A percentile compares a stretch with the other conserved stretches of the same genome.
phyloP scores from a whole-genome alignment of 306 rosid species.

The Casuarina equisetifolia region DNA sequence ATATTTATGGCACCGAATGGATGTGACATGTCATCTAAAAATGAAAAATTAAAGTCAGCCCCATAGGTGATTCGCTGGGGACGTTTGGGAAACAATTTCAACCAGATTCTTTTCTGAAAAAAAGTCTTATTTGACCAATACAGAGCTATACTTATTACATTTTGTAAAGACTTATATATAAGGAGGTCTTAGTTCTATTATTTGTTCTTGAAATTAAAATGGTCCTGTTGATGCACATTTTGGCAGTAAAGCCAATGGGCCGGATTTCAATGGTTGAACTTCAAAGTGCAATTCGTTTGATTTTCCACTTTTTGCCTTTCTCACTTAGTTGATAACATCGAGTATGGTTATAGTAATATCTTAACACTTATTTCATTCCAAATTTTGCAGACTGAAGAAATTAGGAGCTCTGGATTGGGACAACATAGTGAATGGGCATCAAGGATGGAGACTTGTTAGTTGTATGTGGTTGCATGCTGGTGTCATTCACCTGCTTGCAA shows the following conservation, averaged over 20 bases:
- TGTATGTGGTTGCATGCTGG: conserved; percentile 97
- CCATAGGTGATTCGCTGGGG: neutral
- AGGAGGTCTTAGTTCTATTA: neutral
- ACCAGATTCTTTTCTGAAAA: neutral
- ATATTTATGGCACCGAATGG: neutral
- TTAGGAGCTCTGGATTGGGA: conserved; percentile 70
- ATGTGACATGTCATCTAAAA: neutral
- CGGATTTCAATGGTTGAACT: neutral
- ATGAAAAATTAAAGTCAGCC: neutral
- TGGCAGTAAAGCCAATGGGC: neutral
- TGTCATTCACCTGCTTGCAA: conserved; percentile 64
- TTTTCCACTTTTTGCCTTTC: neutral
- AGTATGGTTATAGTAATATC: neutral
- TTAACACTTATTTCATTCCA: neutral
- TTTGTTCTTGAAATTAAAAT: neutral
- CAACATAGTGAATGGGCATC: conserved; percentile 57
- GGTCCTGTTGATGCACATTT: neutral
- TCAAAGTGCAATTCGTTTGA: conserved; percentile 1
- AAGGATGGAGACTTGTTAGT: conserved; percentile 82
- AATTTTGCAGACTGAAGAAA: conserved; percentile 58
- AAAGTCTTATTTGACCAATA: neutral
- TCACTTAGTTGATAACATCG: neutral
- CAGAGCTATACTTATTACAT: neutral
- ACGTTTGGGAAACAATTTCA: neutral
- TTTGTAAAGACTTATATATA: neutral